These are phyloP conservation scores for Amanita thiersii DNA, from an alignment of 768 basidiomycete species.

Conservation along the genomic window DNA sequence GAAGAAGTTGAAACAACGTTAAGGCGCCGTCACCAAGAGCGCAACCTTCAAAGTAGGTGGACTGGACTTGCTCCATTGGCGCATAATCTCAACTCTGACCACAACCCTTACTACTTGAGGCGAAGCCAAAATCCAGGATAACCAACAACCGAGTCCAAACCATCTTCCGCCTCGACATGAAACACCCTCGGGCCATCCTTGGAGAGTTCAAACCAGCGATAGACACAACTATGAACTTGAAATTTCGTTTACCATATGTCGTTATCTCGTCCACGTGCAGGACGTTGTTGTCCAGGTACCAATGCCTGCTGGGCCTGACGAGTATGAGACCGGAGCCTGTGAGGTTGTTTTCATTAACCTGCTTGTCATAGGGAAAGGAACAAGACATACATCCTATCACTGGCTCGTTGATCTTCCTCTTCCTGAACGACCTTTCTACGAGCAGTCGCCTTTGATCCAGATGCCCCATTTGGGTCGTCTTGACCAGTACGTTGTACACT, in stretches of 20 bases:
- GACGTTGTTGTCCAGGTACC: conserved; percentile 39
- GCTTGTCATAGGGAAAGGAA: conserved; percentile 11
- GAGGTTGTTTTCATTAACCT: conserved; percentile 11
- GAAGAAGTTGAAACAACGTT: conserved; percentile 7
- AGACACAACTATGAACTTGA: conserved; percentile 18
- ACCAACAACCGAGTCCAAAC: conserved; percentile 23
- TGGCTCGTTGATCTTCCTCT: conserved; percentile 76
- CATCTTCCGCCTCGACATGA: conserved; percentile 38
- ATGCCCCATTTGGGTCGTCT: conserved; percentile 53
- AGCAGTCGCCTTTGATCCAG: conserved; percentile 52
- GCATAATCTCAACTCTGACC: neutral
- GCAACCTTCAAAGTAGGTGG: conserved; percentile 18
- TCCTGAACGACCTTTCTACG: conserved; percentile 80
- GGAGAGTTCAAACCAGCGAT: conserved; percentile 32
- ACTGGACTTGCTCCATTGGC: conserved; percentile 33
- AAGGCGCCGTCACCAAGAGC: conserved; percentile 18
- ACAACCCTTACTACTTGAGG: conserved; percentile 6
- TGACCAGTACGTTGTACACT: conserved; percentile 73
- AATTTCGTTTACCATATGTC: conserved; percentile 46
- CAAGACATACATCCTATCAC: conserved; percentile 70
- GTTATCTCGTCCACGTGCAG: conserved; percentile 35
- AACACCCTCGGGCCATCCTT: conserved; percentile 38
- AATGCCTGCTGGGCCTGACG: conserved; percentile 66
- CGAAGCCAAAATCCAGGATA: conserved; percentile 14
- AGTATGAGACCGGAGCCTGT: conserved; percentile 82